These are phyloP conservation scores for Lachnellula hyalina DNA, from an alignment of 2,329 filamentous ascomycete genomes.

Conservation along the genomic window DNA sequence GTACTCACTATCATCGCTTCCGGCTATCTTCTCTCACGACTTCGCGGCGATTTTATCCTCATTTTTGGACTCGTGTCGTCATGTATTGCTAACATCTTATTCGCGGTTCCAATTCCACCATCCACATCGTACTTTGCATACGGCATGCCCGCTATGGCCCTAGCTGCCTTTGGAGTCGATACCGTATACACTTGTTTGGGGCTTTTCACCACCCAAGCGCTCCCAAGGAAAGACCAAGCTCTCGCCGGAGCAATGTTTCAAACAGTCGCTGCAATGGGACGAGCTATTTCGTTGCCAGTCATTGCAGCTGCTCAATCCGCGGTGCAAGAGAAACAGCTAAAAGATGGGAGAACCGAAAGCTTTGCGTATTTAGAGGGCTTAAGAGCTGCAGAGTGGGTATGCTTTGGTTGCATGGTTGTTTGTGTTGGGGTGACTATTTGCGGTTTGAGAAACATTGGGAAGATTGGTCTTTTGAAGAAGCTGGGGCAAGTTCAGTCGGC, in stretches of 20 bases:
- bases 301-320: slow-evolving; percentile 60
- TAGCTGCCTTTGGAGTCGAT: slow-evolving; percentile 62
- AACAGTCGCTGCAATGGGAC: slow-evolving; percentile 58
- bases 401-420: slow-evolving; percentile 15
- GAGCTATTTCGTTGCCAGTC: slow-evolving; percentile 61
- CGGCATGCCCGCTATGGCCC: slow-evolving; percentile 59
- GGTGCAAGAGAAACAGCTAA: slow-evolving; percentile 46
- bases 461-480: slow-evolving; percentile 26
- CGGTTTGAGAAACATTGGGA: slow-evolving; percentile 25
- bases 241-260: slow-evolving; percentile 65
- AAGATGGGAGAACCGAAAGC: slow-evolving; percentile 20
- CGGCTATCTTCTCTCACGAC: slow-evolving; percentile 21
- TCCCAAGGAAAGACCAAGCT: slow-evolving; percentile 60
- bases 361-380: slow-evolving; percentile 18
- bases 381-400: slow-evolving; percentile 23
- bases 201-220: slow-evolving; percentile 57
- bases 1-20: slow-evolving; percentile 18
- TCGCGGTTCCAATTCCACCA: slow-evolving; percentile 57
- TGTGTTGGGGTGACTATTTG: slow-evolving; percentile 13
- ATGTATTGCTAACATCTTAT: slow-evolving; percentile 51
- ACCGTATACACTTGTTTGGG: slow-evolving; percentile 61
- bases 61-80: slow-evolving; percentile 38
- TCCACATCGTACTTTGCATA: slow-evolving; percentile 62
- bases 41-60: slow-evolving; percentile 48
- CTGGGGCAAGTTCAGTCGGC: slow-evolving; percentile 20